Evolutionary conservation across 257 asterid species (phyloP).

Genomic region (Solanum etuberosum): DNA sequence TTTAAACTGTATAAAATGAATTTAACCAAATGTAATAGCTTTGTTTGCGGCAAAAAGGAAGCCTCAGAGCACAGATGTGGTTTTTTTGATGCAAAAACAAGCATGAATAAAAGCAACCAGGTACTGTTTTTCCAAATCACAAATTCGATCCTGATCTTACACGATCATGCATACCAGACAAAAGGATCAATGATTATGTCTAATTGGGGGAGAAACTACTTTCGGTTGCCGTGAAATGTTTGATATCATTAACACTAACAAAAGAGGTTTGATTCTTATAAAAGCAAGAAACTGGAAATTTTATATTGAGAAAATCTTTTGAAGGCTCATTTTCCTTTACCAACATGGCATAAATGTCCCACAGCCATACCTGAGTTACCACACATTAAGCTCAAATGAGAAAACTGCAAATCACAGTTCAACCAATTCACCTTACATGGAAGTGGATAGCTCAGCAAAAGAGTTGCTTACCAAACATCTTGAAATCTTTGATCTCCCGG

Average conservation of each 20-base stretch:
- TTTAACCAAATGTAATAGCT: background rate
- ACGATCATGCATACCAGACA: background rate
- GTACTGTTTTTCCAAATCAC: background rate
- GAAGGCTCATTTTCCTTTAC: background rate
- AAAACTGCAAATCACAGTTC: background rate
- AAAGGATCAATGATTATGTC: background rate
- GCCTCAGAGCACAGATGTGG: background rate
- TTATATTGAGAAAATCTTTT: background rate
- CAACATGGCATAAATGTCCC: background rate
- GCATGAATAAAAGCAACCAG: background rate
- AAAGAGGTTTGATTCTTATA: background rate
- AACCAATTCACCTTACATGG: background rate
- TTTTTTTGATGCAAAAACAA: background rate
- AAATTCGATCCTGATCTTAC: background rate
- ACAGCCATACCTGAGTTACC: background rate
- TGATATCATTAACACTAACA: background rate
- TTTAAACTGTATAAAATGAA: background rate
- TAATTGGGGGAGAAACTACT: background rate
- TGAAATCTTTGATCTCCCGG: background rate
- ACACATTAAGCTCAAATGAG: background rate
- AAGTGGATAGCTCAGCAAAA: background rate
- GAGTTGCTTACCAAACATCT: background rate
- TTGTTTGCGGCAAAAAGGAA: background rate
- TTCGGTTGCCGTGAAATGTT: background rate
- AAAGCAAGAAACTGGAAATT: background rate